Conservation (phyloP, 106 monocot species). For the Acanthochlamys bracteata region DNA sequence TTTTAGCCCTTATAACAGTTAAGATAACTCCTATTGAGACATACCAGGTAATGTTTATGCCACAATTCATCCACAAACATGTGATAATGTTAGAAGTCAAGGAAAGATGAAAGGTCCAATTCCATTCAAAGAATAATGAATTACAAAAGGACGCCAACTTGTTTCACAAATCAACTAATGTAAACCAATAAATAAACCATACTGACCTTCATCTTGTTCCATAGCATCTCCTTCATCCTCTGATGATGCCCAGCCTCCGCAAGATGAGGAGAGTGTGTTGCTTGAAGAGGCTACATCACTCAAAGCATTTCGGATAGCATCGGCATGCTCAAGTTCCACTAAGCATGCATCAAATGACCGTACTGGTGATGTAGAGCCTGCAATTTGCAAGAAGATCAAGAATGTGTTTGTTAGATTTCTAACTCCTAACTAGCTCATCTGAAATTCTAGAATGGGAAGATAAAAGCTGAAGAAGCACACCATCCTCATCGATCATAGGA, state of each 20-base stretch:
- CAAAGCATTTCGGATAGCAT: constrained; percentile 60
- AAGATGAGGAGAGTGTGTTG: constrained; percentile 11
- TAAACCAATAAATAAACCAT: not conserved
- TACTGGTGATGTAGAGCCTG: constrained; percentile 64
- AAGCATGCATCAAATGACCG: constrained; percentile 64
- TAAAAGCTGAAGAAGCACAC: constrained; percentile 13
- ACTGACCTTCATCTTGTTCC: constrained; percentile 65
- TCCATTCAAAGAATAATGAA: too few relatives aligned
- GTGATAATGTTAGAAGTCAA: too few relatives aligned
- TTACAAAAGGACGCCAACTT: too few relatives aligned
- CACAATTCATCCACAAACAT: too few relatives aligned
- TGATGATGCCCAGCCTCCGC: constrained; percentile 78
- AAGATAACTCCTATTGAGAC: too few relatives aligned
- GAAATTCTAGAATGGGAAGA: too few relatives aligned
- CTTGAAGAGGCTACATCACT: constrained; percentile 76
- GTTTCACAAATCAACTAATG: too few relatives aligned
- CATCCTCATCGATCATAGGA: constrained; percentile 84
- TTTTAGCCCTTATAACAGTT: too few relatives aligned
- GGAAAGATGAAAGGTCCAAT: too few relatives aligned
- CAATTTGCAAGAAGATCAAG: not conserved
- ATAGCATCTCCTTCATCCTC: constrained; percentile 70
- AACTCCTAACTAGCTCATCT: too few relatives aligned
- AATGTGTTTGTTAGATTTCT: too few relatives aligned
- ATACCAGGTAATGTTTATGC: too few relatives aligned
- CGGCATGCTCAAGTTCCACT: constrained; percentile 45